Evolutionary conservation across 2,329 filamentous ascomycete genomes (phyloP).

Genomic region (Colletotrichum navitas): DNA sequence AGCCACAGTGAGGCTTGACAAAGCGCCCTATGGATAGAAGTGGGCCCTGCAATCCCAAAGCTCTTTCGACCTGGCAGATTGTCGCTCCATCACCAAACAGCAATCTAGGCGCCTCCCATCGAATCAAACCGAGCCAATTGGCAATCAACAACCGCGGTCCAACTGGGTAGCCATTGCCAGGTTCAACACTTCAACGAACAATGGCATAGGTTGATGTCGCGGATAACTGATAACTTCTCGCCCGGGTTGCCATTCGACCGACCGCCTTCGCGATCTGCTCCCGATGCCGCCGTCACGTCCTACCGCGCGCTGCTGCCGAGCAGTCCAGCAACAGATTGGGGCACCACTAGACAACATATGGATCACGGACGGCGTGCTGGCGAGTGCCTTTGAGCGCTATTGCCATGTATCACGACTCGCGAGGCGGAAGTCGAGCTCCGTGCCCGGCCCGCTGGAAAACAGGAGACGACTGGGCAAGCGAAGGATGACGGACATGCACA

Average conservation of each 20-base stretch:
- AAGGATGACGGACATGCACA: conserved; percentile 64
- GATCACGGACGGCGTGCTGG: conserved; percentile 70
- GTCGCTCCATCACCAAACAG: conserved; percentile 22
- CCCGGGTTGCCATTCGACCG: background rate
- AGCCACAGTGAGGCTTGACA: conserved; percentile 32
- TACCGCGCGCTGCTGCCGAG: conserved; percentile 62
- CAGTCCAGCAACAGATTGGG: conserved; percentile 56
- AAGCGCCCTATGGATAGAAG: background rate
- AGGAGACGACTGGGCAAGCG: conserved; percentile 66
- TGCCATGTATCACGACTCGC: conserved; percentile 48
- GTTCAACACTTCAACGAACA: background rate
- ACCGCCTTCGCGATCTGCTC: background rate
- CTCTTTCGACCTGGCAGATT: conserved; percentile 21
- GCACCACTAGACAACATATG: conserved; percentile 63
- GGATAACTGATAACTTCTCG: background rate
- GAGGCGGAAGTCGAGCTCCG: conserved; percentile 53
- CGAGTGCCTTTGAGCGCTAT: conserved; percentile 62
- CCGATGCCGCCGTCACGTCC: conserved; percentile 30
- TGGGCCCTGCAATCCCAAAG: conserved; percentile 25
- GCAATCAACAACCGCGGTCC: background rate
- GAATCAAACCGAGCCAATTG: conserved; percentile 24
- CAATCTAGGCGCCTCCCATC: conserved; percentile 1
- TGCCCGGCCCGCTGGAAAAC: conserved; percentile 67
- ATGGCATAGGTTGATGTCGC: conserved; percentile 5
- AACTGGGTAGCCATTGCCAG: background rate